Evolutionary conservation across 768 basidiomycete species (phyloP), one percentile per base, ranked within the genome.

Genomic region (Kwoniella sp.): DNA sequence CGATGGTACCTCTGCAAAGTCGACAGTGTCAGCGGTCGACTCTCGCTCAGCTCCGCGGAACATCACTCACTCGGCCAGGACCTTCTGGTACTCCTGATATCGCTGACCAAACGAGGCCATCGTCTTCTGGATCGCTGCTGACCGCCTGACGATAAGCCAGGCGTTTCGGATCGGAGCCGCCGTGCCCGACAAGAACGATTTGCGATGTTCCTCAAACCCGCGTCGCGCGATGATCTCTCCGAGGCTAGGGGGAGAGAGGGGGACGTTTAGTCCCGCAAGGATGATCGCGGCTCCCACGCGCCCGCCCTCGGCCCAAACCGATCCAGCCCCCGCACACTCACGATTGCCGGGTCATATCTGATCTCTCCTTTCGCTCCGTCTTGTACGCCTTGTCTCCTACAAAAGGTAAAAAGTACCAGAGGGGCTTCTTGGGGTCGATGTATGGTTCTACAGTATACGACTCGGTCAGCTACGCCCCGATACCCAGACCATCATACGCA

Each of bases 31-130:
- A 31, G 43, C 23, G 26, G n/a, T 10, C 23, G 17, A 23, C 41
- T 42, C 12, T 8, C 31, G 9, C 31, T 32, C 31, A 8, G 8
- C 31, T 32, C 31, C 9, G 15, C 15, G 9, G 8, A 10, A 29
- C 37, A 23, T 36, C 17, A 53, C 52, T 47, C 44, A 54, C 52
- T 43, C 38, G 41, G 52, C 52, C 22, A 46, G 52, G 26, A 54
- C 31, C 38, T 39, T 38, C 44, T 40, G 40, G 19, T 54, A 54
- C 14, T 54, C 52, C 19, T 31, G 14, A 41, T 54, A 54, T 39
- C 37, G 27, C 23, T 47, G 36, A 5, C 25, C 28, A 23, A 54
- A 31, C 11, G 27, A 28, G 8, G 20, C 23, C 22, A 54, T 45
- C 29, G 44, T 22, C 28, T 42, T 44, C 25, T 41, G 31, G 34